phyloP scores from a whole-genome alignment of 75 land plant genomes.

The Pseudotsuga menziesii region DNA sequence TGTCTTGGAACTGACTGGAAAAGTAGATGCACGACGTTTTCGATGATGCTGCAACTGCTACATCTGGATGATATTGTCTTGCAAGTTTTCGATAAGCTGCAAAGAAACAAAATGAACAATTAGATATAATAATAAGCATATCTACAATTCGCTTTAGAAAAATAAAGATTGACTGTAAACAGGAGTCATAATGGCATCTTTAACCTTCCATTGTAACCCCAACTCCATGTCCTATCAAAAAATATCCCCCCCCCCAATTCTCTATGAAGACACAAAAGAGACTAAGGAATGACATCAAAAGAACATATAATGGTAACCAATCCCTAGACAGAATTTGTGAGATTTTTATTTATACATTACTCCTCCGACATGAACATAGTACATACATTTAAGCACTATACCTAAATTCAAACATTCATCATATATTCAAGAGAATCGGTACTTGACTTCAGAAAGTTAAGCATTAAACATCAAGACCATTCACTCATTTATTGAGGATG shows the following conservation, averaged over 20 bases:
- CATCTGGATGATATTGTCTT: slow-evolving; percentile 92
- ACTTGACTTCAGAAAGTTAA: not conserved
- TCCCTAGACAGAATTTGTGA: not conserved
- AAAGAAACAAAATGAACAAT: slow-evolving; percentile 12
- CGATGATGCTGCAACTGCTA: too few relatives aligned
- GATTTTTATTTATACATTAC: too few relatives aligned
- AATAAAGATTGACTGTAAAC: not conserved
- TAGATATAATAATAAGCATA: not conserved
- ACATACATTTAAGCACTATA: not conserved
- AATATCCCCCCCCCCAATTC: not conserved
- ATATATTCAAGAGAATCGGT: not conserved
- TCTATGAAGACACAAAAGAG: not conserved
- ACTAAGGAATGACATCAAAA: not conserved
- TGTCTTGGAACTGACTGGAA: too few relatives aligned
- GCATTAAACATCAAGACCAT: not conserved
- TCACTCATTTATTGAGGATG: not conserved
- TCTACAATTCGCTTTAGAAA: not conserved
- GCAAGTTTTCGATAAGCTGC: slow-evolving; percentile 98
- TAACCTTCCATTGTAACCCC: not conserved
- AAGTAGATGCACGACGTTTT: too few relatives aligned
- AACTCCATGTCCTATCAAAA: not conserved
- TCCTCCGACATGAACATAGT: not conserved
- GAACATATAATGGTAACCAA: not conserved
- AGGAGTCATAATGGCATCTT: not conserved
- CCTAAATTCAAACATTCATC: not conserved